Evolutionary conservation across 208 protist species (phyloP).

Genomic region (Balamuthia mandrillaris): DNA sequence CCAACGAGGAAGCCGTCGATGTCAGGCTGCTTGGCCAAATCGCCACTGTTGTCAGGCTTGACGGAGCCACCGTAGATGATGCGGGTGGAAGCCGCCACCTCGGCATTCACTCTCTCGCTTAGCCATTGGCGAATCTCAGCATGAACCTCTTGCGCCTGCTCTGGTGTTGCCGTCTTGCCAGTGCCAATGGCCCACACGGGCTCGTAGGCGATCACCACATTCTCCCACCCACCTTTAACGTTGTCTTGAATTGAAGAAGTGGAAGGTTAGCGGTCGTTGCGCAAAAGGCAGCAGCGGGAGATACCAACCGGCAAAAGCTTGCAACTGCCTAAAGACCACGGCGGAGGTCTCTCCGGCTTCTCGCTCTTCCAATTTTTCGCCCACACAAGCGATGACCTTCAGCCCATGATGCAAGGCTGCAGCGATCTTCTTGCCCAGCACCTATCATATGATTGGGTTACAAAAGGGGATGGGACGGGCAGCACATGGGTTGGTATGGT

Average conservation of each 20-base stretch:
- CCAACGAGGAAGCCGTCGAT: conserved; percentile 99
- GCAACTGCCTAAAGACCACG: conserved; percentile 85
- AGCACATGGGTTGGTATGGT: not conserved
- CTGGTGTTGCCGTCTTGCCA: conserved; percentile 90
- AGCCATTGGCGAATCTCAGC: conserved; percentile 85
- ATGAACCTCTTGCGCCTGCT: conserved; percentile 83
- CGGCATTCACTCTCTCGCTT: conserved; percentile 73
- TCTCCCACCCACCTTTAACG: conserved; percentile 7
- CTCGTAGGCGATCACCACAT: conserved; percentile 84
- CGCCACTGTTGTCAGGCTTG: conserved; percentile 81
- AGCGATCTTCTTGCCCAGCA: conserved; percentile 87
- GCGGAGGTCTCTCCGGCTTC: conserved; percentile 83
- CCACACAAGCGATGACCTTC: conserved; percentile 93
- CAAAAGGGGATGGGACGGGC: not conserved
- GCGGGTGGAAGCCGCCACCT: conserved; percentile 83
- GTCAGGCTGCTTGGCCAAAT: conserved; percentile 83
- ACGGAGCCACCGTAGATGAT: conserved; percentile 98
- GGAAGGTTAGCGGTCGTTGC: not conserved
- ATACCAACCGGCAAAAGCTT: conserved; percentile 70
- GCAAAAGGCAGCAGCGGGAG: not conserved
- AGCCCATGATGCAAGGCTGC: conserved; percentile 81
- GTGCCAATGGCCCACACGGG: conserved; percentile 99
- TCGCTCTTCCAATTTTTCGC: conserved; percentile 90
- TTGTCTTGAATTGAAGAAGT: not conserved
- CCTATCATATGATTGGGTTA: not conserved